These are phyloP conservation scores for Priceomyces castillae DNA, from an alignment of 805 yeast genomes.

Conservation along the genomic window DNA sequence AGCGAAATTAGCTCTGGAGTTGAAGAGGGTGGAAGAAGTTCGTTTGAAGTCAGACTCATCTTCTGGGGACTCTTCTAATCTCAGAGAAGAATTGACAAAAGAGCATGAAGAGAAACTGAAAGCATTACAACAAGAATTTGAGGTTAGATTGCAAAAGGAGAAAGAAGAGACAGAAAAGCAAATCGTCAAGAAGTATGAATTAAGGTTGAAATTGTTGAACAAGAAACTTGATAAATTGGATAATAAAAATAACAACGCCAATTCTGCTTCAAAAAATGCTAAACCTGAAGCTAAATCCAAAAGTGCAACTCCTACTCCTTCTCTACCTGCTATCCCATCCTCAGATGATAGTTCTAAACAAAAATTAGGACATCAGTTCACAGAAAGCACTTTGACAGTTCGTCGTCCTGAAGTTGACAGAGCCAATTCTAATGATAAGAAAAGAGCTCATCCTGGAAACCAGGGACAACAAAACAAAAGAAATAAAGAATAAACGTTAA, in stretches of 20 bases:
- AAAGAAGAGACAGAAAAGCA: slow-evolving; percentile 45
- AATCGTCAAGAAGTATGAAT: slow-evolving; percentile 55
- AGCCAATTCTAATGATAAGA: slow-evolving; percentile 13
- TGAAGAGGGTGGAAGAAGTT: slow-evolving; percentile 17
- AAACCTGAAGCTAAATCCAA: not conserved
- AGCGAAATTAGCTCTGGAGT: slow-evolving; percentile 20
- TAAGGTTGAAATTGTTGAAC: slow-evolving; percentile 54
- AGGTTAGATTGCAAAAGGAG: slow-evolving; percentile 17
- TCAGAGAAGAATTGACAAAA: slow-evolving; percentile 10
- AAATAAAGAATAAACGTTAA: slow-evolving; percentile 14
- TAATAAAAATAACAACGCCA: slow-evolving; percentile 21
- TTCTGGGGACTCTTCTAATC: slow-evolving; percentile 5
- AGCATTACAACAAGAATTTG: slow-evolving; percentile 21
- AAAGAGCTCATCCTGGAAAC: slow-evolving; percentile 14
- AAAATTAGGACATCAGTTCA: slow-evolving; percentile 20
- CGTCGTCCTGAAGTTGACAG: slow-evolving; percentile 25
- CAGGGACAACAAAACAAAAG: slow-evolving; percentile 14
- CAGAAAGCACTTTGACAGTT: slow-evolving; percentile 31
- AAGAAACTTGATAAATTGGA: slow-evolving; percentile 53
- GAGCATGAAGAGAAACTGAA: slow-evolving; percentile 19
- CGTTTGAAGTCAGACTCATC: not conserved
- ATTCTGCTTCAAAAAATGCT: not conserved
- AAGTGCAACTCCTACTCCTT: slow-evolving; percentile 1
- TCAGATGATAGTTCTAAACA: slow-evolving; percentile 3
- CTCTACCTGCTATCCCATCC: slow-evolving; percentile 5